Evolutionary conservation across 2,329 filamentous ascomycete genomes (phyloP), one percentile per base, ranked within the genome.

Genomic region (Ophiostoma triangulosporum): DNA sequence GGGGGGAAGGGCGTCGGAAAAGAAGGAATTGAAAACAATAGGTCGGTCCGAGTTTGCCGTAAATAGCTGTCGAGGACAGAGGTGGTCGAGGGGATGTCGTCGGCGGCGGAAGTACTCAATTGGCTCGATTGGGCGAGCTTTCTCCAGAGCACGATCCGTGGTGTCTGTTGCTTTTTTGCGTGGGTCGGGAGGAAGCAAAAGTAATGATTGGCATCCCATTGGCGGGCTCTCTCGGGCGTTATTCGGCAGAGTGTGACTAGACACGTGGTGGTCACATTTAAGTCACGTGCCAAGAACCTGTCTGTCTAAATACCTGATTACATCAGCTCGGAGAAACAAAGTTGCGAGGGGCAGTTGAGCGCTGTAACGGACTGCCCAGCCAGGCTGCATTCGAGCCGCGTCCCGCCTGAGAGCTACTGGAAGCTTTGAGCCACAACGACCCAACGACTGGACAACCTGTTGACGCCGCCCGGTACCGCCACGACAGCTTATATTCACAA

Each of bases 301-400:
- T n/a, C n/a, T n/a, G n/a, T n/a, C 12, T 33, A 9, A 6, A 14
- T 7, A 29, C 22, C 22, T n/a, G 27, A 33, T 48, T 48, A 32
- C n/a, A 29, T 48, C 29, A 48, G 17, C 27, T 17, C 52, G 58
- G 55, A 54, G 38, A 51, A 60, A 52, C 31, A n/a, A 56, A 56
- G 22, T 48, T 58, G 57, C 57, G 57, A 38, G 35, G 36, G 48
- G 40, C 32, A 46, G 33, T 54, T 60, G 11, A 26, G 6, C 22
- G 29, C 26, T 48, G 46, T 46, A 29, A 50, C 32, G 3, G 32
- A 35, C 32, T 31, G 12, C 6, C 29, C n/a, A n/a, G n/a, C 35
- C 62, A 71, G 69, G 69, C 69, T 70, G 65, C 69, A 66, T 64
- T 65, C 63, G 62, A 68, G 67, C 69, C 68, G 69, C 69, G 69